A percentile compares a stretch with the other conserved stretches of the same genome.
These are phyloP conservation scores for Coriolopsis trogii DNA, from an alignment of 1,284 basidiomycete genomes.

Conservation along the genomic window DNA sequence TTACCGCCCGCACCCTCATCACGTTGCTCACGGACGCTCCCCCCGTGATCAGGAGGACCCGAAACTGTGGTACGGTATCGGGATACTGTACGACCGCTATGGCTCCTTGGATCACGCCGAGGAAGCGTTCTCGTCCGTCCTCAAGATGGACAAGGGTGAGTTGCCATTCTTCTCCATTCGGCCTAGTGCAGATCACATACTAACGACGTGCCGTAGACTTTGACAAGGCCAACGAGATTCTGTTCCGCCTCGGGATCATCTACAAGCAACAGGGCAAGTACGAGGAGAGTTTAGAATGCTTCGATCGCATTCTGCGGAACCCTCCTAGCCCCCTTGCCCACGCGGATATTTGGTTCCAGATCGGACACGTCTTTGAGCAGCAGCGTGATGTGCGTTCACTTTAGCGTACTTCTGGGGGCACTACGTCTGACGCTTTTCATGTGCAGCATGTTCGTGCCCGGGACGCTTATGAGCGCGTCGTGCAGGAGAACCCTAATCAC, in stretches of 20 bases:
- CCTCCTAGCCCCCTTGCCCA: conserved; percentile 95
- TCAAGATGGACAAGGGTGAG: conserved; percentile 94
- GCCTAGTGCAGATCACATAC: conserved; percentile 1
- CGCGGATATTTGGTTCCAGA: conserved; percentile 99
- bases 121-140: conserved; percentile 95
- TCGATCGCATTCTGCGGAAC: conserved; percentile 94
- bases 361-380: conserved; percentile 98
- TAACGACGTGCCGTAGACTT: conserved; percentile 64
- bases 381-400: conserved; percentile 81
- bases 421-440: conserved; percentile 13
- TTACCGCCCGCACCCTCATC: conserved; percentile 9
- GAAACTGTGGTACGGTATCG: conserved; percentile 99
- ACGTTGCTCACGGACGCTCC: conserved; percentile 27
- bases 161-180: not conserved
- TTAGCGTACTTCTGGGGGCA: not conserved
- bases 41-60: conserved; percentile 75
- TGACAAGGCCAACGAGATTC: conserved; percentile 98
- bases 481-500: conserved; percentile 91
- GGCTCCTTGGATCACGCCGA: conserved; percentile 98
- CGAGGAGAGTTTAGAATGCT: conserved; percentile 83
- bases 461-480: conserved; percentile 97
- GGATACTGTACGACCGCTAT: conserved; percentile 98
- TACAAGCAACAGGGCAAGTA: conserved; percentile 99
- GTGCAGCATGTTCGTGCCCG: conserved; percentile 84
- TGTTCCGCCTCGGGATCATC: conserved; percentile 97